Percentiles rank a stretch among this genome's conserved stretches.
phyloP scores from a whole-genome alignment of 2,329 filamentous ascomycete genomes.

The Cladophialophora exuberans region DNA sequence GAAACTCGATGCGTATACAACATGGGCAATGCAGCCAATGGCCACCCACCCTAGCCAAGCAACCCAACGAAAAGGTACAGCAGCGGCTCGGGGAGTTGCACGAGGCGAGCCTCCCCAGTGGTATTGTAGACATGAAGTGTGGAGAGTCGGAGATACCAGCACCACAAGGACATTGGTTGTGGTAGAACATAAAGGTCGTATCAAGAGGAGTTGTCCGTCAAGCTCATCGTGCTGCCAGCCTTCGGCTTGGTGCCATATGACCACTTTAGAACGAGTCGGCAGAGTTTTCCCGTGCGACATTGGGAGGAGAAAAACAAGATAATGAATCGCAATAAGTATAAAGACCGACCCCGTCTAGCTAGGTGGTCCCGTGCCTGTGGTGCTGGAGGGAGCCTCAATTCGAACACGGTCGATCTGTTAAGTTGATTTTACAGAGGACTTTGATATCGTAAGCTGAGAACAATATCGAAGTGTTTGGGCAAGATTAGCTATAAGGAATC shows the following conservation, averaged over 20 bases:
- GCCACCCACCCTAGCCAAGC: not conserved
- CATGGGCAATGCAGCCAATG: not conserved
- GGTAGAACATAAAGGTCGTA: not conserved
- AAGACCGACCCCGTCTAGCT: not conserved
- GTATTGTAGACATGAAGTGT: not conserved
- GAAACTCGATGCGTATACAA: not conserved
- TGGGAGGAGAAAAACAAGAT: too few species aligned
- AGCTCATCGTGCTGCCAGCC: not conserved
- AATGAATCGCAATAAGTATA: not conserved
- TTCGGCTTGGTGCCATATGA: not conserved
- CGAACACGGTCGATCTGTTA: too few species aligned
- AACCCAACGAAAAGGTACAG: not conserved
- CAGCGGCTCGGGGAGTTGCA: not conserved
- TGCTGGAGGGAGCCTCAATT: not conserved
- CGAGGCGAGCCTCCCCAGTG: not conserved
- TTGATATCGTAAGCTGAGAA: too few species aligned
- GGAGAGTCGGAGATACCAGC: constrained; percentile 2
- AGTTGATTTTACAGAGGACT: too few species aligned
- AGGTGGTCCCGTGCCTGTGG: not conserved
- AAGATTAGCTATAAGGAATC: too few species aligned
- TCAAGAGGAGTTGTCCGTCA: constrained; percentile 7
- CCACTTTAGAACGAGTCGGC: too few species aligned
- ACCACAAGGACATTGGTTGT: not conserved
- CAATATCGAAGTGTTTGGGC: too few species aligned
- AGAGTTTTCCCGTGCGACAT: constrained; percentile 5